phyloP scores from a whole-genome alignment of 768 basidiomycete species.

The Udeniomyces megalosporus region DNA sequence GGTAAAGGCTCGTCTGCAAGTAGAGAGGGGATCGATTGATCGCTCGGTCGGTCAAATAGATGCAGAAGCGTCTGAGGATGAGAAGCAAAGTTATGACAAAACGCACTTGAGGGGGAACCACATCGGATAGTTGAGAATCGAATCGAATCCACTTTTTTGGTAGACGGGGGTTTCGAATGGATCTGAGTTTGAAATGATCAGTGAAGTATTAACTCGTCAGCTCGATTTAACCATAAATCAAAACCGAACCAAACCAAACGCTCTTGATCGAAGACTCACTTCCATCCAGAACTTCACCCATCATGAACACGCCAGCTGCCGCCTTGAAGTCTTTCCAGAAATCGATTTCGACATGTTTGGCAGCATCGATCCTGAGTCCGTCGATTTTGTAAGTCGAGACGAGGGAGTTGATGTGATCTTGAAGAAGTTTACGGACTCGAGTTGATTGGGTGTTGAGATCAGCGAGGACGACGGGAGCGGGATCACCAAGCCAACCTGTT shows the following conservation, averaged over 20 bases:
- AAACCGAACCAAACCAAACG: neutral
- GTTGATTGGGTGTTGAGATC: slow-evolving; percentile 4
- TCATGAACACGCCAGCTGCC: neutral
- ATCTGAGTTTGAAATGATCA: neutral
- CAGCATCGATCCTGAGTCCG: slow-evolving; percentile 10
- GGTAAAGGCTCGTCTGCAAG: slow-evolving; percentile 24
- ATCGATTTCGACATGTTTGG: slow-evolving; percentile 1
- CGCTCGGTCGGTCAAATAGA: neutral
- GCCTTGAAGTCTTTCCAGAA: neutral
- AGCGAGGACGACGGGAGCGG: neutral
- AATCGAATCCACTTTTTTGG: neutral
- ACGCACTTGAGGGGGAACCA: slow-evolving; percentile 23
- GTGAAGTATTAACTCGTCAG: too few relatives aligned
- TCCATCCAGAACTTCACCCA: slow-evolving; percentile 11
- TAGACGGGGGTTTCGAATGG: neutral
- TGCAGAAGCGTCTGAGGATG: neutral
- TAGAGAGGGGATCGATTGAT: neutral
- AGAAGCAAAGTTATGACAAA: neutral
- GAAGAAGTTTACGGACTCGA: neutral
- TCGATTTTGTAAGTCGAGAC: slow-evolving; percentile 8
- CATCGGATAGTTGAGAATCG: slow-evolving; percentile 29
- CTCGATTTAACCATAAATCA: neutral
- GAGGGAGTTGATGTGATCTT: neutral
- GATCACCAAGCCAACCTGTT: slow-evolving; percentile 6
- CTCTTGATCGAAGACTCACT: neutral